phyloP scores from a whole-genome alignment of 306 rosid species.

The Gillenia trifoliata region DNA sequence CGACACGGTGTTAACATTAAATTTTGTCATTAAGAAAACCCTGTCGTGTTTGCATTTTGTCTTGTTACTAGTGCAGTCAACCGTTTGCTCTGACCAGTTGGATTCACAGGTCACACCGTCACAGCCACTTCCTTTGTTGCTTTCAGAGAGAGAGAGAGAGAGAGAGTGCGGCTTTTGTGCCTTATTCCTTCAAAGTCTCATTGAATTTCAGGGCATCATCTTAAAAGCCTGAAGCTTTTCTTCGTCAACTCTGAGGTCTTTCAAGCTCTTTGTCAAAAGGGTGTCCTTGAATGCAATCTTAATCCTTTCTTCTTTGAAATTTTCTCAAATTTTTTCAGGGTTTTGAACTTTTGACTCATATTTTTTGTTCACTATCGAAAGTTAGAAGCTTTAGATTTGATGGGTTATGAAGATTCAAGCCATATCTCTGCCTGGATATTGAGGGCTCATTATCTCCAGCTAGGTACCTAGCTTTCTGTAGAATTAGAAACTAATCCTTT shows the following conservation, averaged over 20 bases:
- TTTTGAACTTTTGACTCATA: neutral
- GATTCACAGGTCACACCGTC: too few relatives aligned
- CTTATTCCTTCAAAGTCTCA: neutral
- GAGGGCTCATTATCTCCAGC: neutral
- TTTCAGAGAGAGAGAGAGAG: neutral
- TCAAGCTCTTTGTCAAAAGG: neutral
- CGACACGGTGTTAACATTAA: neutral
- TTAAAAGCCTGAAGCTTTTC: neutral
- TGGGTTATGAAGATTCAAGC: slow-evolving; percentile 8
- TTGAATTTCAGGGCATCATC: slow-evolving; percentile 4
- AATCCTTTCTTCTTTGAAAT: neutral
- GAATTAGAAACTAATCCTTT: neutral
- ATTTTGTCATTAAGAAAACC: neutral
- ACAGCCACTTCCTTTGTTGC: neutral
- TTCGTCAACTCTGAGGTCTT: slow-evolving; percentile 14
- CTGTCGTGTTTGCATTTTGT: neutral
- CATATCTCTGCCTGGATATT: neutral
- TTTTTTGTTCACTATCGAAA: neutral
- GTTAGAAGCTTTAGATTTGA: neutral
- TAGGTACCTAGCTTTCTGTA: neutral
- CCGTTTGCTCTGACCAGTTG: neutral
- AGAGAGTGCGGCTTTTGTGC: neutral
- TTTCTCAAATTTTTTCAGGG: neutral
- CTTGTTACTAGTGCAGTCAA: slow-evolving; percentile 4
- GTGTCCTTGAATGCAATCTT: slow-evolving; percentile 11